Base-by-base conservation (phyloP, 768 basidiomycete genomes). In the Exidia glandulosa region DNA sequence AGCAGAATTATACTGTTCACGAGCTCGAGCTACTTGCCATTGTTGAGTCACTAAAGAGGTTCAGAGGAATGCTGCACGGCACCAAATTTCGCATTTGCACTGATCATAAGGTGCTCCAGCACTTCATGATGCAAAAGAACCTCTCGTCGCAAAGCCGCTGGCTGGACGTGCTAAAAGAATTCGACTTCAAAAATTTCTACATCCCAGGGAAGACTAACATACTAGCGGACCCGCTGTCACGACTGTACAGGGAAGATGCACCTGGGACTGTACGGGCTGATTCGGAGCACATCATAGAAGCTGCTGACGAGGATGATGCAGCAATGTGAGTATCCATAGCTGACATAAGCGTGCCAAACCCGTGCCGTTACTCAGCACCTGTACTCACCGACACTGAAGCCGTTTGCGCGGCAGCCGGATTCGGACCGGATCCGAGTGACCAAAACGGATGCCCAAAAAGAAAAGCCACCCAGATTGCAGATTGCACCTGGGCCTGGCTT, bases 1-100 rank as follows among this genome's bases (percentile, higher is more conserved):
- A 76, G 57, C 73, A 73, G 23, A 76, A 76, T 37, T 77, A 78
- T 50, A 69, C 73, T 19, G 73, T 75, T 0, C 74, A 74, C 57
- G 75, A 77, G 61, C 64, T 70, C 3, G 76, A 78, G 55, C 65
- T 77, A 64, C 58, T 77, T 0, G 73, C 72, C 0, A 71, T 72
- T 0, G 65, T 79, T 0, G 74, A 78, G 48, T 29, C 61, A 14
- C 34, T 63, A 23, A 62, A 62, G 2, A 3, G 59, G n/a, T 59
- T 59, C 47, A 52, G 31, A 57, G 25, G 14, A 29, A 62, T 73
- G 2, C 45, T 76, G 1, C 70, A 69, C 32, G 76, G 75, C 0
- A 62, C 58, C 0, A 52, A 34, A 0, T 76, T 77, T 36, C 48
- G 47, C 0, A 72, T 71, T 64, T 30, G 66, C 2, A 75, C 72